These are phyloP conservation scores for Cyberlindnera euphorbiae DNA, from an alignment of 805 yeast species.

Conservation along the genomic window DNA sequence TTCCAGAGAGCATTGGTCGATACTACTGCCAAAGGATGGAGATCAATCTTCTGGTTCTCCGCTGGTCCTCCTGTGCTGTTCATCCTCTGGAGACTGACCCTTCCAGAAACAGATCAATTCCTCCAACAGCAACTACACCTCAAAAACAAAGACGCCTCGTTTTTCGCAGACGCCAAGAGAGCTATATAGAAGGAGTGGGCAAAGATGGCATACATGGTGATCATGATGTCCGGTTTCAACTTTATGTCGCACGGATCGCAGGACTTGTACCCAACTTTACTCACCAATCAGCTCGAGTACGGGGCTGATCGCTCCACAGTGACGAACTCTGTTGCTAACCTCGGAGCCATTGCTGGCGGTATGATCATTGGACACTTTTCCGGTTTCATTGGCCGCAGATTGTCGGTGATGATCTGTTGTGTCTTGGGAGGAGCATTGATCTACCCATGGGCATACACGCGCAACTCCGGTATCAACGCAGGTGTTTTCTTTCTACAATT, in stretches of 20 bases:
- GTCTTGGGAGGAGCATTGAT: conserved; percentile 54
- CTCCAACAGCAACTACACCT: conserved; percentile 34
- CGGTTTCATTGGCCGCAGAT: conserved; percentile 51
- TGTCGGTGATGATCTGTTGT: conserved; percentile 47
- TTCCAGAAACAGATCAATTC: conserved; percentile 54
- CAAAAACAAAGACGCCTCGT: conserved; percentile 28
- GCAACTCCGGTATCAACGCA: conserved; percentile 45
- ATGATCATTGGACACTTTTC: conserved; percentile 49
- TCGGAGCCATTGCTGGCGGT: conserved; percentile 59
- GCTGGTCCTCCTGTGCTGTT: conserved; percentile 50
- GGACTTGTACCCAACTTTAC: conserved; percentile 55
- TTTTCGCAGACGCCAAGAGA: conserved; percentile 28
- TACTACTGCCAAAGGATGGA: conserved; percentile 50
- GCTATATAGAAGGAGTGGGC: conserved; percentile 52
- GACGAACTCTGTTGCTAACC: conserved; percentile 51
- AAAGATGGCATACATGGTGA: conserved; percentile 48
- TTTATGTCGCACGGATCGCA: conserved; percentile 61
- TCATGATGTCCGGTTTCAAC: conserved; percentile 60
- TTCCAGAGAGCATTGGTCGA: conserved; percentile 61
- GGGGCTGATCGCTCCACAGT: conserved; percentile 44
- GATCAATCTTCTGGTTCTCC: conserved; percentile 64
- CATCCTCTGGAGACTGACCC: conserved; percentile 35
- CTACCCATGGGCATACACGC: conserved; percentile 58
- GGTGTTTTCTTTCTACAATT: conserved; percentile 60
- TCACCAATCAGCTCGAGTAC: conserved; percentile 41